Evolutionary conservation across 2,329 filamentous ascomycete species (phyloP).

Genomic region (Ophiocordyceps polyrhachis-furcata): DNA sequence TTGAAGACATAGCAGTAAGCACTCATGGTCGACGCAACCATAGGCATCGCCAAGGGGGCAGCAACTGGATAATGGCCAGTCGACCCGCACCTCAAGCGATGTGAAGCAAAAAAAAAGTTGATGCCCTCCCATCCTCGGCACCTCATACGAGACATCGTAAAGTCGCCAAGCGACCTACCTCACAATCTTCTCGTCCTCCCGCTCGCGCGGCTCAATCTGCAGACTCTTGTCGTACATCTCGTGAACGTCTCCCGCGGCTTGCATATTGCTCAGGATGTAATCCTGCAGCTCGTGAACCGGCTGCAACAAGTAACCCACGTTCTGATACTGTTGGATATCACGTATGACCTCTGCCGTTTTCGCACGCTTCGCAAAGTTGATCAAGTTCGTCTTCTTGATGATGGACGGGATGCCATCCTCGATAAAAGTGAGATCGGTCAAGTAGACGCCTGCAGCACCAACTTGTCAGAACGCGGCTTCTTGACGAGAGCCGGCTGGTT

Average conservation of each 20-base stretch:
- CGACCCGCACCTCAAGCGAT: not conserved
- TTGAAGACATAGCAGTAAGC: not conserved
- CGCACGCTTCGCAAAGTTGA: slow-evolving; percentile 95
- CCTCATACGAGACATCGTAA: slow-evolving; percentile 4
- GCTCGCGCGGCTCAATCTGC: slow-evolving; percentile 79
- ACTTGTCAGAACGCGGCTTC: not conserved
- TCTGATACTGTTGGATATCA: slow-evolving; percentile 97
- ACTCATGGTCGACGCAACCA: not conserved
- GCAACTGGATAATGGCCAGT: not conserved
- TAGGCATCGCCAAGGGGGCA: not conserved
- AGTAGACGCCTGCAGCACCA: slow-evolving; percentile 56
- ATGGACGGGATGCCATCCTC: slow-evolving; percentile 94
- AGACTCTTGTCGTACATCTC: slow-evolving; percentile 99
- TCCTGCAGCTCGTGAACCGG: slow-evolving; percentile 84
- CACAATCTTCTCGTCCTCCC: slow-evolving; percentile 98
- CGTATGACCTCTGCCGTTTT: slow-evolving; percentile 98
- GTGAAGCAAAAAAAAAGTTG: not conserved
- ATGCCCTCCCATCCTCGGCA: slow-evolving; percentile 5
- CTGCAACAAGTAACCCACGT: slow-evolving; percentile 84
- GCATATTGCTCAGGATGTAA: slow-evolving; percentile 93
- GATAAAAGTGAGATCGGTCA: slow-evolving; percentile 95
- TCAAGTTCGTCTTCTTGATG: slow-evolving; percentile 88
- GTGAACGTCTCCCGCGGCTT: slow-evolving; percentile 85
- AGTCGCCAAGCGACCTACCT: slow-evolving; percentile 44
- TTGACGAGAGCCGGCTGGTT: not conserved